Base-by-base conservation (phyloP, 116 monocot species). In the Phalaenopsis hybrid region DNA sequence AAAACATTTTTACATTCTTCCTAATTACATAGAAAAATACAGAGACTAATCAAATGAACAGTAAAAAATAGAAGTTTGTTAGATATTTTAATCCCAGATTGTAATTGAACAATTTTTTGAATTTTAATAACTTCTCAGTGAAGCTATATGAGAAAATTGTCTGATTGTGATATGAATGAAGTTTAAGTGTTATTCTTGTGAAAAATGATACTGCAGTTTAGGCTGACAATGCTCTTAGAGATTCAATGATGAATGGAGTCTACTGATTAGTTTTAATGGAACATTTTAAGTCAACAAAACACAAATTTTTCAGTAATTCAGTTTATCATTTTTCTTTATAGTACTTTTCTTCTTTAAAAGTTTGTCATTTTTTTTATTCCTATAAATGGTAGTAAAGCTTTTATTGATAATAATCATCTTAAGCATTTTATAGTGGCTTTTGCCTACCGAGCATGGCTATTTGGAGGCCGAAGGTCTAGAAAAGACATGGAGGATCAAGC, bases 391-490 rank as follows among this genome's bases (percentile, higher is more conserved):
- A 2, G 25, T 72, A 72, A 65, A 15, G 15, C 8, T 44, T 25
- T 28, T 50, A 77, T 77, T 77, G 8, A 11, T 51, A 48, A 23
- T 50, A 77, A 77, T 74, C 43, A 34, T 20, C 83, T 25, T 44
- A 34, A 68, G 12, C 51, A 65, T 75, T 65, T 88, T 88, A 63
- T 87, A 96, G 96, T 96, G 94, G 94, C 89, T 96, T 81, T 80
- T 91, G 87, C 94, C 92, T 31, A 87, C 80, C 57, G 94, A 88
- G 65, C 86, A 75, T 79, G 96, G 96, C 0, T 86, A 34, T 79
- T 87, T 96, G 83, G 94, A 91, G 80, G 84, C 91, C 48, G 96
- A 96, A 82, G 89, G 86, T 82, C 85, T 96, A 46, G 94, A 96
- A 79, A 94, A 92, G 86, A 96, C 96, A 79, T 91, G 88, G 87